Evolutionary conservation across 805 yeast species (phyloP), one percentile per base, ranked within the genome.

Genomic region (Saccharomyces eubayanus): DNA sequence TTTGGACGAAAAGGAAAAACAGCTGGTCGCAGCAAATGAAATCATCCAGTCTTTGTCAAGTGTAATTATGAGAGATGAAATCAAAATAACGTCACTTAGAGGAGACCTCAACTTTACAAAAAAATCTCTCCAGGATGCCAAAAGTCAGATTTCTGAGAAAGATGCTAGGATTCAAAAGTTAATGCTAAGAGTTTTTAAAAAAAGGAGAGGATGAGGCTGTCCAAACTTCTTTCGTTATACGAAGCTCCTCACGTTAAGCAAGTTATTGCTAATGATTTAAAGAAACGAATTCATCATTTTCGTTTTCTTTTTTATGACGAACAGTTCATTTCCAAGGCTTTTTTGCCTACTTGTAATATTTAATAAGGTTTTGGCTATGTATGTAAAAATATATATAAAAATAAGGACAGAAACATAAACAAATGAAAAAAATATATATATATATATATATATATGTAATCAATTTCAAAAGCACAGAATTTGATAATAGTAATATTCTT

Each of bases 11-110:
- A 59, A 55, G 48, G 60, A 60, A 6, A 41, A 51, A 12, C 56
- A 59, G 24, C 36, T 59, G 24, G 51, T 51, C 16, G 46, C 56
- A 3, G 60, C 64, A 8, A 53, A 46, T 11, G 50, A 48, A 6
- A 50, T 58, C 31, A 58, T 61, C 12, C 47, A 48, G 9, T 47
- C 50, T 9, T 47, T 64, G 11, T 53, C 64, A 5, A 51, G 50
- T 36, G 61, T 59, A 36, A 53, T 61, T 5, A 56, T 64, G 51
- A 47, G 55, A 21, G 54, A 60, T 21, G 59, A 64, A 46, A 24
- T 62, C 40, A 53, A 55, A 45, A 51, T 64, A 3, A 57, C 65
- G 9, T 56, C 66, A 6, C 59, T 63, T 12, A 28, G 41, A 5
- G 65, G 63, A 46, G 31, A 24, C 11, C 10, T 30, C 6, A 45